A percentile compares a stretch with the other conserved stretches of the same genome.
phyloP scores from a whole-genome alignment of 2,329 filamentous ascomycete genomes.

The Cercospora sp. region DNA sequence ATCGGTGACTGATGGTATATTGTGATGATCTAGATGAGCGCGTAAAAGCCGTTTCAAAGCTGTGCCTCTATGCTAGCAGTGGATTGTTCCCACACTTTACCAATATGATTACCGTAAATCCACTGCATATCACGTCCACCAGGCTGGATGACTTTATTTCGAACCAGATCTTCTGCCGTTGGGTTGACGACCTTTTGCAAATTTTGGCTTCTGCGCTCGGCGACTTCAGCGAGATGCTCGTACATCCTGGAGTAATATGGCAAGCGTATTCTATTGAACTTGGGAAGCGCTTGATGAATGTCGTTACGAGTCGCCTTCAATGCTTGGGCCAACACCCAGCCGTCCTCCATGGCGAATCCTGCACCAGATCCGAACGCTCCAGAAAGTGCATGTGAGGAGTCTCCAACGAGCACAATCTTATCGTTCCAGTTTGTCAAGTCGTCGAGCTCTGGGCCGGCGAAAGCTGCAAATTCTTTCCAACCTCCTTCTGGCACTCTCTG shows the following conservation, averaged over 20 bases:
- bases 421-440: constrained; percentile 44
- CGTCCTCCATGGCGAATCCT: constrained; percentile 50
- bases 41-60: neutral
- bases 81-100: constrained; percentile 24
- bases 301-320: constrained; percentile 20
- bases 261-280: constrained; percentile 45
- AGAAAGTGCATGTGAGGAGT: constrained; percentile 53
- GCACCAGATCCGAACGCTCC: constrained; percentile 47
- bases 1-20: neutral
- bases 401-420: constrained; percentile 54
- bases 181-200: constrained; percentile 35
- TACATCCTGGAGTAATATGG: constrained; percentile 48
- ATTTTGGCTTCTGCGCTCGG: constrained; percentile 28
- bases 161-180: constrained; percentile 14
- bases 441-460: constrained; percentile 49
- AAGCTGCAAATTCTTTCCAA: constrained; percentile 53
- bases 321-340: constrained; percentile 47
- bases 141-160: constrained; percentile 19
- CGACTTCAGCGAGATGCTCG: constrained; percentile 32
- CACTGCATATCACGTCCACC: constrained; percentile 41
- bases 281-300: constrained; percentile 35
- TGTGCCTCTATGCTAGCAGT: neutral
- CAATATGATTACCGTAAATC: constrained; percentile 48
- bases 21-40: neutral
- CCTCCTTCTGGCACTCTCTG: constrained; percentile 40